phyloP scores from a whole-genome alignment of 2,329 filamentous ascomycete species.

The Fusarium protoensiforme region DNA sequence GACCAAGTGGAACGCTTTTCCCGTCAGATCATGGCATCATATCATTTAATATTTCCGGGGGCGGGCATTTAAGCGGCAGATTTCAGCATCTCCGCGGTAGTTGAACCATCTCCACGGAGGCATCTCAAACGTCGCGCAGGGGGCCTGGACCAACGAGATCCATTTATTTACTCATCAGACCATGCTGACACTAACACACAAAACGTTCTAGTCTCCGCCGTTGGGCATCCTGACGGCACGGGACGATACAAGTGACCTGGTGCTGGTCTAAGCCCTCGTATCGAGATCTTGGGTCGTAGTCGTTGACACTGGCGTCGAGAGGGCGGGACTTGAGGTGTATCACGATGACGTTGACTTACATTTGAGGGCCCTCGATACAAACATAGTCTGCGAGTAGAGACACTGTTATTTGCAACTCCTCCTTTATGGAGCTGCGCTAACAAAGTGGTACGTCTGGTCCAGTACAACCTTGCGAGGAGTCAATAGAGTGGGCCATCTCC shows the following conservation, averaged over 20 bases:
- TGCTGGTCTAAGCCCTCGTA: neutral
- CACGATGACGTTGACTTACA: neutral
- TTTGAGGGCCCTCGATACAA: neutral
- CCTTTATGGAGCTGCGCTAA: neutral
- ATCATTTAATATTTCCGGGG: conserved; percentile 5
- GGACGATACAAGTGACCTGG: neutral
- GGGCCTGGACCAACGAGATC: neutral
- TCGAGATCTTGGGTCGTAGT: neutral
- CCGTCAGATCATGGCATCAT: conserved; percentile 15
- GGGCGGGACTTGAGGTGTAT: neutral
- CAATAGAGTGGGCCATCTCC: neutral
- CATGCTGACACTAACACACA: neutral
- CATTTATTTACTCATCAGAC: neutral
- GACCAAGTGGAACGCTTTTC: conserved; percentile 10
- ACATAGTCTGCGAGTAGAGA: neutral
- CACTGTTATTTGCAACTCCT: conserved; percentile 7
- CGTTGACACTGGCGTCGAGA: neutral
- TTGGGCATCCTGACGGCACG: neutral
- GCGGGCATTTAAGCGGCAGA: neutral
- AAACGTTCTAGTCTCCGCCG: neutral
- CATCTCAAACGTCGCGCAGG: neutral
- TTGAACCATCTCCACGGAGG: conserved; percentile 11
- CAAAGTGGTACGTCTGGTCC: neutral
- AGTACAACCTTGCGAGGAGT: neutral
- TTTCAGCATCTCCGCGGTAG: conserved; percentile 23